Evolutionary conservation across 306 rosid species (phyloP), one percentile per base, ranked within the genome.

Genomic region (Abrus precatorius): DNA sequence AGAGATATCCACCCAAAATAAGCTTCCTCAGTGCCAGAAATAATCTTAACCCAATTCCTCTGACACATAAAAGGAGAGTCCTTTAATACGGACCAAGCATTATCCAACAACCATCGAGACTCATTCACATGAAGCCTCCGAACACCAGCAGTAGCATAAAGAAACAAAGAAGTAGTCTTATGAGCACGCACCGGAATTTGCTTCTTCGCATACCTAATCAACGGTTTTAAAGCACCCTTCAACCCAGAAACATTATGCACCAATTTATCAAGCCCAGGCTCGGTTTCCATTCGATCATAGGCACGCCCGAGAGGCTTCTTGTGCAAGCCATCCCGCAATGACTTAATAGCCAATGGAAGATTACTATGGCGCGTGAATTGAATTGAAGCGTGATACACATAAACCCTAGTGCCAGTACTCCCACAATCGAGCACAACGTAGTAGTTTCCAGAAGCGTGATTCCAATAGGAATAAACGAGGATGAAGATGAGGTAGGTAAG

Each of bases 1-100:
- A 95, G 98, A 6, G 98, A 92, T 56, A 95, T 93, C 99, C 99
- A 95, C 43, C 99, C 99, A 77, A 81, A 93, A 66, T 95, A 95
- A 68, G 98, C 99, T 74, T 95, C 99, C 83, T 95, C 99, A 3
- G 91, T 85, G 33, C 99, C 99, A 43, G 92, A 79, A 9, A 95
- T 93, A 55, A 84, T 89, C 84, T 86, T 88, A 68, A 95, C 92
- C 97, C 96, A 93, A 41, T 91, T 90, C 81, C 86, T 84, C 32
- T 60, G 82, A 83, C 97, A 93, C 80, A 78, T 5, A 80, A 95
- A 95, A n/a, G 94, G 94, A 6, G 96, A 95, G 61, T 60, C 86
- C 86, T 86, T 87, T 60, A 95, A 81, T 66, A 93, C 87, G 67
- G 96, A 89, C 97, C 94, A 91, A 33, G 96, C 92, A 74, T 91